Evolutionary conservation across 2,329 filamentous ascomycete genomes (phyloP).

Genomic region (Trichocomaceae sp.): DNA sequence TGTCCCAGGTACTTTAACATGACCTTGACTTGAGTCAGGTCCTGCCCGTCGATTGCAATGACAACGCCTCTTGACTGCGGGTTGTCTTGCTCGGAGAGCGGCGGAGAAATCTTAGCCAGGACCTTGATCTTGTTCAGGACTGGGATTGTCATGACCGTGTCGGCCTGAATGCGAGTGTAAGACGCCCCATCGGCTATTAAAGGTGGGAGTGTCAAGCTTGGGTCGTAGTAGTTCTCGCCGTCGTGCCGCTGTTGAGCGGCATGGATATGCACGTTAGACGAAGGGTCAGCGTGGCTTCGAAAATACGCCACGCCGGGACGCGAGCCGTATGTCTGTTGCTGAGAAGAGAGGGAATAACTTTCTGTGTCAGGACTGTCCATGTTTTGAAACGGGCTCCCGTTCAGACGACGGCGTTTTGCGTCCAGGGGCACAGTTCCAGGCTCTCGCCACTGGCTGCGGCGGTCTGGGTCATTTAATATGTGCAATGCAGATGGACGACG

Average conservation of each 20-base stretch:
- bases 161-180: slow-evolving; percentile 44
- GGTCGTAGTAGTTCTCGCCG: slow-evolving; percentile 37
- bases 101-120: slow-evolving; percentile 67
- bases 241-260: slow-evolving; percentile 32
- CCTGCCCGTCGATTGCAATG: slow-evolving; percentile 74
- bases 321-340: slow-evolving; percentile 38
- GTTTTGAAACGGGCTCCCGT: slow-evolving; percentile 38
- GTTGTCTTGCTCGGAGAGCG: slow-evolving; percentile 40
- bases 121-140: slow-evolving; percentile 70
- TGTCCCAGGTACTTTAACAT: slow-evolving; percentile 60
- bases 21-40: slow-evolving; percentile 55
- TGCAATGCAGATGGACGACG: slow-evolving; percentile 22
- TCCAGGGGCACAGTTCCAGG: slow-evolving; percentile 46
- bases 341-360: slow-evolving; percentile 36
- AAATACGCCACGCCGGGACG: slow-evolving; percentile 28
- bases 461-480: slow-evolving; percentile 20
- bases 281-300: slow-evolving; percentile 43
- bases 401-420: slow-evolving; percentile 57
- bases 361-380: slow-evolving; percentile 31
- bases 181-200: slow-evolving; percentile 39
- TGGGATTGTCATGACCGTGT: slow-evolving; percentile 68
- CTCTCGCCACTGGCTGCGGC: slow-evolving; percentile 26
- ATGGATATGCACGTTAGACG: slow-evolving; percentile 43
- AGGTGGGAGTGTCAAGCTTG: slow-evolving; percentile 49
- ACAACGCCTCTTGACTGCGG: slow-evolving; percentile 62